phyloP scores from a whole-genome alignment of 345 rosid species.

The Zanthoxylum bungeanum region DNA sequence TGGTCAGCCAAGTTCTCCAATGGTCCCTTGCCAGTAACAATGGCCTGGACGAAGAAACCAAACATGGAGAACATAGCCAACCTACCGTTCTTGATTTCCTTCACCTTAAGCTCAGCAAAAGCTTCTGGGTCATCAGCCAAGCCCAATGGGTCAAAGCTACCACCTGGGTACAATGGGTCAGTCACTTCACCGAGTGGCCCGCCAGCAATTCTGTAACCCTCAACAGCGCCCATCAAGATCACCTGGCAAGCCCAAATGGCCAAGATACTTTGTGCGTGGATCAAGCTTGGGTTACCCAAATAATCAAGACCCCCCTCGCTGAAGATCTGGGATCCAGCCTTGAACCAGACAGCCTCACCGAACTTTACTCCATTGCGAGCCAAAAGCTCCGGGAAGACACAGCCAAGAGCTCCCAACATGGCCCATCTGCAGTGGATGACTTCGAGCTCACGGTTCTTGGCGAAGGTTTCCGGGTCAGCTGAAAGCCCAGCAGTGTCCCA shows the following conservation, averaged over 20 bases:
- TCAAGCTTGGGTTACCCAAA: slow-evolving; percentile 80
- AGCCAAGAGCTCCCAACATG: slow-evolving; percentile 78
- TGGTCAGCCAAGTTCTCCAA: slow-evolving; percentile 82
- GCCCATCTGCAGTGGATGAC: slow-evolving; percentile 85
- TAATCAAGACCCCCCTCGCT: slow-evolving; percentile 80
- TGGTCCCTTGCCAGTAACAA: slow-evolving; percentile 81
- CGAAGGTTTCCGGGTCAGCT: slow-evolving; percentile 91
- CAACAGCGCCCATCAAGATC: slow-evolving; percentile 68
- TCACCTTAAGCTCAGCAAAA: slow-evolving; percentile 76
- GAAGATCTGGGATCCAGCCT: slow-evolving; percentile 82
- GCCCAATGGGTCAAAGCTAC: slow-evolving; percentile 83
- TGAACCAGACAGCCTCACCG: slow-evolving; percentile 85
- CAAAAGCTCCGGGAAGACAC: slow-evolving; percentile 78
- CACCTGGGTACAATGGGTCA: slow-evolving; percentile 76
- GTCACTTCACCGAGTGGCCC: slow-evolving; percentile 70
- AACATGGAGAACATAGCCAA: slow-evolving; percentile 90
- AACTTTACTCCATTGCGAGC: slow-evolving; percentile 74
- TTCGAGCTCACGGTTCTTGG: slow-evolving; percentile 83
- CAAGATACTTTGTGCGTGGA: slow-evolving; percentile 75
- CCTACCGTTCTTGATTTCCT: slow-evolving; percentile 79
- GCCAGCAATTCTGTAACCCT: slow-evolving; percentile 69
- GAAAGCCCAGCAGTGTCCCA: slow-evolving; percentile 88
- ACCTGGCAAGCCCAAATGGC: slow-evolving; percentile 79
- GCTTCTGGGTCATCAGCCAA: slow-evolving; percentile 86
- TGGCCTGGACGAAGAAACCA: slow-evolving; percentile 84